phyloP scores from a whole-genome alignment of 352 stramenopile genomes.

The Phytophthora constricta region DNA sequence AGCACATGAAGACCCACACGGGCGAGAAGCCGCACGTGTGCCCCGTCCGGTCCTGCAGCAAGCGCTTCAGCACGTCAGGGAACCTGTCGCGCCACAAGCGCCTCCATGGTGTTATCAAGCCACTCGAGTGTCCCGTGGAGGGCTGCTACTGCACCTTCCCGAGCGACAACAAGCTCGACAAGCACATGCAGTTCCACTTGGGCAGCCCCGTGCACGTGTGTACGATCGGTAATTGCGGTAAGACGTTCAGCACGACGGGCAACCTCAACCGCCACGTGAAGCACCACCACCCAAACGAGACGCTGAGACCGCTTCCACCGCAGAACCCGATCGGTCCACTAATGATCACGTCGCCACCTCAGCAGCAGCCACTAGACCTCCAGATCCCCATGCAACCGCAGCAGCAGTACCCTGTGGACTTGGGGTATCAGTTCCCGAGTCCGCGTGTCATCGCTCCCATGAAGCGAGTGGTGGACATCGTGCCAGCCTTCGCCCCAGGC shows the following conservation, averaged over 20 bases:
- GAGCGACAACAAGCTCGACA: conserved; percentile 41
- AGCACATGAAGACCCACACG: conserved; percentile 52
- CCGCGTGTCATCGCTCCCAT: conserved; percentile 11
- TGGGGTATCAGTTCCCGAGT: conserved; percentile 36
- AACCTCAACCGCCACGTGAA: conserved; percentile 58
- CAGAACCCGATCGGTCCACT: conserved; percentile 19
- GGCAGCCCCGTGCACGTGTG: conserved; percentile 51
- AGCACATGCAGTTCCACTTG: conserved; percentile 52
- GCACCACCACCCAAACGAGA: conserved; percentile 45
- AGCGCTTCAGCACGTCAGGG: conserved; percentile 52
- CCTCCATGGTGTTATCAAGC: conserved; percentile 39
- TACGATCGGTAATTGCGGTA: conserved; percentile 45
- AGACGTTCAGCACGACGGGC: conserved; percentile 70
- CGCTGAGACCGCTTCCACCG: conserved; percentile 22
- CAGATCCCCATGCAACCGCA: conserved; percentile 18
- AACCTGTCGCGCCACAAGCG: conserved; percentile 54
- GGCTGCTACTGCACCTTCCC: conserved; percentile 34
- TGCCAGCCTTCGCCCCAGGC: conserved; percentile 27
- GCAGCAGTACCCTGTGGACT: conserved; percentile 24
- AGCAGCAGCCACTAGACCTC: conserved; percentile 6
- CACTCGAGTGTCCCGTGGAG: conserved; percentile 31
- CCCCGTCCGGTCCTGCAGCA: conserved; percentile 34
- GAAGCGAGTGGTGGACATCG: conserved; percentile 24
- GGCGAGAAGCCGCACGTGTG: conserved; percentile 49
- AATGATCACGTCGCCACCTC: conserved; percentile 15